Conservation (phyloP, 2,329 filamentous ascomycete genomes). For the Thielaviopsis euricoi region DNA sequence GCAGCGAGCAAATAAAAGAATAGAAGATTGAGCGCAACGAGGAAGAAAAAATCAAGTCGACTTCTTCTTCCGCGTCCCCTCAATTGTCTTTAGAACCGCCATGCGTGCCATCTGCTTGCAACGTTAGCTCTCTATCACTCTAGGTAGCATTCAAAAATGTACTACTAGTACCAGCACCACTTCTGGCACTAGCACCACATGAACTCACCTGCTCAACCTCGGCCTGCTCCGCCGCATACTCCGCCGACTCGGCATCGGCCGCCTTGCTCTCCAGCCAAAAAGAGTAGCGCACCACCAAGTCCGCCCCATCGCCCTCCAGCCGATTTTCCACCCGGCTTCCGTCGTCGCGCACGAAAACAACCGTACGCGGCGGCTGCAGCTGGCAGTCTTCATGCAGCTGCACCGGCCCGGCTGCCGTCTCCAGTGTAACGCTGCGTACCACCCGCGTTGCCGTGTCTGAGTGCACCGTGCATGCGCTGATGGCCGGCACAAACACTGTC, state of each 20-base stretch:
- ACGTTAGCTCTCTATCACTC: not conserved
- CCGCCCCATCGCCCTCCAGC: conserved; percentile 15
- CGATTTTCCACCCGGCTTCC: conserved; percentile 19
- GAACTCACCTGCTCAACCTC: conserved; percentile 16
- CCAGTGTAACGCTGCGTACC: conserved; percentile 15
- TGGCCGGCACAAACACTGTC: conserved; percentile 18
- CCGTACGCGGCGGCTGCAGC: conserved; percentile 17
- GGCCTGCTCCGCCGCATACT: conserved; percentile 13
- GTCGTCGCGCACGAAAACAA: conserved; percentile 18
- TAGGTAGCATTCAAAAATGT: too few relatives aligned
- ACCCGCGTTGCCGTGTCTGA: conserved; percentile 10
- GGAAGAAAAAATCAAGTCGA: not conserved
- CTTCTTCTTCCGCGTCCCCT: not conserved
- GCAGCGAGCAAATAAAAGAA: too few relatives aligned
- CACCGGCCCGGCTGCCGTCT: conserved; percentile 4
- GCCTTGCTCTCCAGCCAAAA: conserved; percentile 19
- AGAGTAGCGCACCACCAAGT: conserved; percentile 19
- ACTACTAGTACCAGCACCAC: too few relatives aligned
- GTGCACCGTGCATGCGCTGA: conserved; percentile 10
- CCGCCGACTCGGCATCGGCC: conserved; percentile 14
- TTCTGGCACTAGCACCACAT: too few relatives aligned
- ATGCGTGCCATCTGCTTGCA: not conserved
- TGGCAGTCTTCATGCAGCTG: conserved; percentile 18
- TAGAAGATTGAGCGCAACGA: too few relatives aligned
- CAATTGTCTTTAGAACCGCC: not conserved